Conservation (phyloP, 1,139 yeast species). For the Diutina catenulata region DNA sequence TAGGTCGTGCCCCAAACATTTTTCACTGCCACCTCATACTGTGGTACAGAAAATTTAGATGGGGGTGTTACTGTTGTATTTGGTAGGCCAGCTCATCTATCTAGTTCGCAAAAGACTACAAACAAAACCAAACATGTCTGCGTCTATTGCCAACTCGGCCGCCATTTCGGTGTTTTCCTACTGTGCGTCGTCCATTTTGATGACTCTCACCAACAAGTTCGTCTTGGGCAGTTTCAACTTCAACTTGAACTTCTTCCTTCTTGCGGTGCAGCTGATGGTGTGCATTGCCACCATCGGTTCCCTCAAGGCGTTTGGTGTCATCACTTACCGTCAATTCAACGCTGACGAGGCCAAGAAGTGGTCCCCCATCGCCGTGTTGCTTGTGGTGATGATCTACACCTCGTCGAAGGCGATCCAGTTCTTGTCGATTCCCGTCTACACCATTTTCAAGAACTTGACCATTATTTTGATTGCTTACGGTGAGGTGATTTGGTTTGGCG, state of each 20-base stretch:
- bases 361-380: conserved; percentile 85
- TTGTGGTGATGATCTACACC: conserved; percentile 93
- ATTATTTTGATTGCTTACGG: conserved; percentile 95
- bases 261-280: conserved; percentile 72
- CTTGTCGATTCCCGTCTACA: conserved; percentile 88
- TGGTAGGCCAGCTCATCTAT: conserved; percentile 4
- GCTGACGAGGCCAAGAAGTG: conserved; percentile 83
- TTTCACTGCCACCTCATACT: conserved; percentile 3
- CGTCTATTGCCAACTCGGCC: conserved; percentile 56
- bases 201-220: conserved; percentile 97
- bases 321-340: conserved; percentile 80
- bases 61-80: conserved; percentile 1
- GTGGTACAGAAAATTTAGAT: conserved; percentile 1
- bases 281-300: conserved; percentile 65
- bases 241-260: conserved; percentile 82
- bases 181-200: conserved; percentile 85
- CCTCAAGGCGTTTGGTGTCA: conserved; percentile 62
- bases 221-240: conserved; percentile 75
- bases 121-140: conserved; percentile 1
- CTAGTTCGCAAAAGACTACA: neutral
- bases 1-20: neutral
- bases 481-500: conserved; percentile 96
- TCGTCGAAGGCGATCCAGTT: conserved; percentile 89
- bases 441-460: conserved; percentile 94
- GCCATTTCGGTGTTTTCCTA: conserved; percentile 78